A percentile compares a stretch with the other conserved stretches of the same genome.
These are phyloP conservation scores for Coniochaeta hoffmannii DNA, from an alignment of 2,329 filamentous ascomycete species.

Conservation along the genomic window DNA sequence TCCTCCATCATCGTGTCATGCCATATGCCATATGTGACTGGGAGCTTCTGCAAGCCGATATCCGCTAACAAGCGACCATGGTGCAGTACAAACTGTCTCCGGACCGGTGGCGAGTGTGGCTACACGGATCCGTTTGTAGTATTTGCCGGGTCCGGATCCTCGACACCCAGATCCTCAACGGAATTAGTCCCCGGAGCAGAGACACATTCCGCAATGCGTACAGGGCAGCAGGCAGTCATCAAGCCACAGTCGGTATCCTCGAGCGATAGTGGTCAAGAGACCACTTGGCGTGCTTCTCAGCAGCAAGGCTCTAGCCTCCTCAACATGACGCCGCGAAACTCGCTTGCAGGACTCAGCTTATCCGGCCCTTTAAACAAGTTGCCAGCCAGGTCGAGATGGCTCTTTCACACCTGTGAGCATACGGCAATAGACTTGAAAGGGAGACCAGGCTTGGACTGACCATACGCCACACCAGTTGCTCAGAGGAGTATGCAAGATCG, in stretches of 20 bases:
- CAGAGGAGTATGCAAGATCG: conserved; percentile 1
- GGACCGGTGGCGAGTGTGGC: conserved; percentile 34
- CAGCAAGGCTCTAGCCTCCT: conserved; percentile 6
- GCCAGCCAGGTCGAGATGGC: conserved; percentile 24
- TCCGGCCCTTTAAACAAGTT: conserved; percentile 11
- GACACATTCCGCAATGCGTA: not conserved
- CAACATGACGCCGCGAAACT: conserved; percentile 18
- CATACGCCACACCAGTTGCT: not conserved
- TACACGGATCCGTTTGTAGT: conserved; percentile 16
- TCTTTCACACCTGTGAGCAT: conserved; percentile 27
- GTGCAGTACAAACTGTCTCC: conserved; percentile 35
- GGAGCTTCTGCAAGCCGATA: not conserved
- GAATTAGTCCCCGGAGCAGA: not conserved
- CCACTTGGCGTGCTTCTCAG: not conserved
- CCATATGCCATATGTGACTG: not conserved
- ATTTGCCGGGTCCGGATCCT: too few species aligned
- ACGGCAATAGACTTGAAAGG: too few species aligned
- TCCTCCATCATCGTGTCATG: too few species aligned
- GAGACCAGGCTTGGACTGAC: not conserved
- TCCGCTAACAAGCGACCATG: not conserved
- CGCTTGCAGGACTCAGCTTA: conserved; percentile 15
- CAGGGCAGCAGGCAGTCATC: conserved; percentile 2
- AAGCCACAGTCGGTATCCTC: conserved; percentile 10
- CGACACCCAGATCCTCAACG: too few species aligned
- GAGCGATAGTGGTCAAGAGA: conserved; percentile 5